phyloP scores from a whole-genome alignment of 495 filamentous ascomycete species.

The Diplogelasinospora grovesii region DNA sequence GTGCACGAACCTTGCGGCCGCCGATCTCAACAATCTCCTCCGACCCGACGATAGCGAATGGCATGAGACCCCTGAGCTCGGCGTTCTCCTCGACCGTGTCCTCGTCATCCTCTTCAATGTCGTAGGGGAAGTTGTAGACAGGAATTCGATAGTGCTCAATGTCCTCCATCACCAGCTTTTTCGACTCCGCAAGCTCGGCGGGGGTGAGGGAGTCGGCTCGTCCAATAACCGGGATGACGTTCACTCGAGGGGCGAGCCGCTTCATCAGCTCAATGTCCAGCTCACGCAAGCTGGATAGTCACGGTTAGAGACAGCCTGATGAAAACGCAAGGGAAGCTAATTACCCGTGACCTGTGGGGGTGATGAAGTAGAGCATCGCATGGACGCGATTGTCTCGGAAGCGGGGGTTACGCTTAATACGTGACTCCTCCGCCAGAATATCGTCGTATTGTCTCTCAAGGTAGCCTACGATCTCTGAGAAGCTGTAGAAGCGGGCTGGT shows the following conservation, averaged over 20 bases:
- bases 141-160: slow-evolving; percentile 99
- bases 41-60: slow-evolving; percentile 95
- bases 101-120: slow-evolving; percentile 98
- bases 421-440: slow-evolving; percentile 96
- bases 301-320: slow-evolving; percentile 16
- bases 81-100: slow-evolving; percentile 99
- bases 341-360: slow-evolving; percentile 93
- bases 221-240: slow-evolving; percentile 97
- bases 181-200: slow-evolving; percentile 92
- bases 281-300: slow-evolving; percentile 75
- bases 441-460: slow-evolving; percentile 99
- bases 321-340: slow-evolving; percentile 1
- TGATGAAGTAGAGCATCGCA: slow-evolving; percentile 97
- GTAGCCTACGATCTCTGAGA: slow-evolving; percentile 93
- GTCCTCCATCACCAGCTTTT: slow-evolving; percentile 99
- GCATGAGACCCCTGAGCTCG: slow-evolving; percentile 93
- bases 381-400: slow-evolving; percentile 99
- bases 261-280: slow-evolving; percentile 99
- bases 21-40: slow-evolving; percentile 93
- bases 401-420: slow-evolving; percentile 99
- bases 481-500: slow-evolving; percentile 49
- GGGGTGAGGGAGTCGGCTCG: slow-evolving; percentile 97
- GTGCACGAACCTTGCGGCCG: slow-evolving; percentile 81
- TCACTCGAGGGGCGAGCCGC: slow-evolving; percentile 94
- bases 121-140: slow-evolving; percentile 99